A percentile compares a stretch with the other conserved stretches of the same genome.
Evolutionary conservation across 106 monocot genomes (phyloP).

Genomic region (Acorus gramineus): DNA sequence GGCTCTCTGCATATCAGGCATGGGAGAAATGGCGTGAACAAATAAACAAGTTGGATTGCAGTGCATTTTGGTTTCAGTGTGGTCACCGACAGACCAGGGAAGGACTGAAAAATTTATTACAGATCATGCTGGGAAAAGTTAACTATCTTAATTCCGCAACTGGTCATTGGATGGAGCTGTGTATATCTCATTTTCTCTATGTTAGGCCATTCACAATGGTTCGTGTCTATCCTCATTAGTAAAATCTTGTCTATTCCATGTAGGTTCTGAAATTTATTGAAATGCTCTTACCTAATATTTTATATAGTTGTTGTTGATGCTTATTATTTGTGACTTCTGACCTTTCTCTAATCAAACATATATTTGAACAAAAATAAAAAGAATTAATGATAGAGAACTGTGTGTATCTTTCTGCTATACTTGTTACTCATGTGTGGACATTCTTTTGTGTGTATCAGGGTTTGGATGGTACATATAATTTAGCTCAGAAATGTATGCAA

Average conservation of each 20-base stretch:
- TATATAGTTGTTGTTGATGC: too few species aligned
- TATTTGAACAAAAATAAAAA: too few species aligned
- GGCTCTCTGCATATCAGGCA: conserved; percentile 25
- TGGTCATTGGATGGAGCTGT: conserved; percentile 85
- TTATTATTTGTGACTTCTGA: too few species aligned
- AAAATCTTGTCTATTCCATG: neutral
- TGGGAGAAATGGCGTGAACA: conserved; percentile 95
- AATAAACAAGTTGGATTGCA: conserved; percentile 65
- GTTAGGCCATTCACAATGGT: conserved; percentile 74
- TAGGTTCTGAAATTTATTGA: too few species aligned
- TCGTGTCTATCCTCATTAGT: conserved; percentile 3
- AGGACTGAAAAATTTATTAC: conserved; percentile 68
- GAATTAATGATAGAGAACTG: too few species aligned
- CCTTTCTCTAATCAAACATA: too few species aligned
- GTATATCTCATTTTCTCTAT: conserved; percentile 70
- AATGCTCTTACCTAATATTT: too few species aligned
- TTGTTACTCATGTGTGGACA: too few species aligned
- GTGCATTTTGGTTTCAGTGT: conserved; percentile 95
- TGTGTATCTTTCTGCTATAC: too few species aligned
- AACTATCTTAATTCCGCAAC: conserved; percentile 41
- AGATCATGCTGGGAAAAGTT: conserved; percentile 80
- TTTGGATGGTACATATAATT: conserved; percentile 65
- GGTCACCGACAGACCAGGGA: conserved; percentile 63
- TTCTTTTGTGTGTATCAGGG: conserved; percentile 26
- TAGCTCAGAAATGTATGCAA: conserved; percentile 80